A percentile compares a stretch with the other conserved stretches of the same genome.
Conservation (phyloP, 768 basidiomycete species). For the Suillus discolor region DNA sequence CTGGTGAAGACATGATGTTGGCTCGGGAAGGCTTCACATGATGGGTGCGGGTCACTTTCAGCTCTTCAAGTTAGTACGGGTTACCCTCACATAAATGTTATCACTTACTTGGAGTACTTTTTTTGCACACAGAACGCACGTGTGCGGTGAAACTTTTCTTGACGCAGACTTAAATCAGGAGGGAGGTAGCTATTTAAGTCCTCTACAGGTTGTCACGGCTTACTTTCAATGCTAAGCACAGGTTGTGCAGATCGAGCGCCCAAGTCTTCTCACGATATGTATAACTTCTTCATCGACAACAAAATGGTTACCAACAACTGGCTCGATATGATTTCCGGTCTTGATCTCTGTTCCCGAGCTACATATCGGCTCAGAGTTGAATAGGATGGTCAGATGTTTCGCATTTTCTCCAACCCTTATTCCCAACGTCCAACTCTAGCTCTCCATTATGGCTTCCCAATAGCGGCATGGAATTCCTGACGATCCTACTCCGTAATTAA, state of each 20-base stretch:
- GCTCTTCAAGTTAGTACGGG: too few species aligned
- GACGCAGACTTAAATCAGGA: neutral
- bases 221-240: neutral
- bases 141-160: neutral
- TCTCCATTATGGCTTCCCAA: neutral
- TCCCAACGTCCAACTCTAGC: neutral
- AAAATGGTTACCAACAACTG: neutral
- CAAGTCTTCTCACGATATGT: neutral
- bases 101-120: neutral
- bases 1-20: neutral
- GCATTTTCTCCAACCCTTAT: neutral
- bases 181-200: neutral
- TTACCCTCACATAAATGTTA: neutral
- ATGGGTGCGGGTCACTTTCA: neutral
- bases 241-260: neutral
- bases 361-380: neutral
- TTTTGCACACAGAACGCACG: neutral
- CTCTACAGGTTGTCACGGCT: neutral
- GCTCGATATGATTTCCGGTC: neutral
- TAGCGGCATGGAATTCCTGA: neutral
- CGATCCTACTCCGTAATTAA: neutral
- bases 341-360: neutral
- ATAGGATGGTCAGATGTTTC: neutral
- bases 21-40: neutral
- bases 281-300: neutral